Percentiles rank a stretch among this genome's conserved stretches.
Evolutionary conservation across 2,329 filamentous ascomycete genomes (phyloP).

Genomic region (Penicillium sp.): DNA sequence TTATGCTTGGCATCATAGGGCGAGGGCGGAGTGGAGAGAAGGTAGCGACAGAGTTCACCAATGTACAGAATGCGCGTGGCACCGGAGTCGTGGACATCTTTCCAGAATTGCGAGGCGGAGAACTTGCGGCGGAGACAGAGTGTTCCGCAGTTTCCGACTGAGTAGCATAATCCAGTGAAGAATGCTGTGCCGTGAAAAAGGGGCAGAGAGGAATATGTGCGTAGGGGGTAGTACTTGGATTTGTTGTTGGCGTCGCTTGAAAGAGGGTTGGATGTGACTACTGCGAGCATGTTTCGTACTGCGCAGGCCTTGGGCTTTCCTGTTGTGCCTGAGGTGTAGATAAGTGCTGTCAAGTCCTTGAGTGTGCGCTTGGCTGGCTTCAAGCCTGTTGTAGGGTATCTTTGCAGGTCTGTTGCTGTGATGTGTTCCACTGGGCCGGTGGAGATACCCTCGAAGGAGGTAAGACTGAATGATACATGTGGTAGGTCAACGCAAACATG

Average conservation of each 20-base stretch:
- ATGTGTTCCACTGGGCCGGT: slow-evolving; percentile 25
- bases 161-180: slow-evolving; percentile 46
- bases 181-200: slow-evolving; percentile 53
- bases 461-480: slow-evolving; percentile 41
- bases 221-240: slow-evolving; percentile 46
- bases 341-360: slow-evolving; percentile 40
- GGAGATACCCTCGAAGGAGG: slow-evolving; percentile 35
- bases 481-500: slow-evolving; percentile 35
- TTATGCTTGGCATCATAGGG: slow-evolving; percentile 48
- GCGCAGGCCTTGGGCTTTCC: slow-evolving; percentile 50
- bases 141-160: slow-evolving; percentile 42
- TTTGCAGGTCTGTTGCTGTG: slow-evolving; percentile 26
- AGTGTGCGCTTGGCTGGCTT: slow-evolving; percentile 34
- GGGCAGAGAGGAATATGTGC: slow-evolving; percentile 50
- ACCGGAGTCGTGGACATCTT: slow-evolving; percentile 44
- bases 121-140: slow-evolving; percentile 49
- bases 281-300: slow-evolving; percentile 40
- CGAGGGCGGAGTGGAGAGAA: slow-evolving; percentile 46
- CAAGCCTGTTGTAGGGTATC: slow-evolving; percentile 24
- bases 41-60: slow-evolving; percentile 52
- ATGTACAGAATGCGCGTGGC: slow-evolving; percentile 50
- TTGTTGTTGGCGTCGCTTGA: slow-evolving; percentile 38
- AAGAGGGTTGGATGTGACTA: slow-evolving; percentile 39
- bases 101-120: slow-evolving; percentile 48
- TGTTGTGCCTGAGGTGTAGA: slow-evolving; percentile 53